Conservation (phyloP, 768 basidiomycete genomes). For the Termitomyces heimii region DNA sequence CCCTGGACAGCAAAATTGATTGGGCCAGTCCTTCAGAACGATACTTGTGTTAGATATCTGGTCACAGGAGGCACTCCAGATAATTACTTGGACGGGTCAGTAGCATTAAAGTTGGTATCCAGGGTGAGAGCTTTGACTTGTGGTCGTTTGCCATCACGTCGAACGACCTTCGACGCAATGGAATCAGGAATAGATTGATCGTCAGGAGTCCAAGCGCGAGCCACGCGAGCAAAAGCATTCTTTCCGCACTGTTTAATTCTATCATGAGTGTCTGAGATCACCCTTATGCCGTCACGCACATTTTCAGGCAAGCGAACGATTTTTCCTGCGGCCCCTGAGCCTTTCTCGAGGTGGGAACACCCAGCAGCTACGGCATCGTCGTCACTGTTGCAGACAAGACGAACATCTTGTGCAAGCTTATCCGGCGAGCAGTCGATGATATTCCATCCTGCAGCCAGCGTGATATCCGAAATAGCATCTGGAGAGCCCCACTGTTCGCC, state of each 20-base stretch:
- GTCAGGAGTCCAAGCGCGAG: constrained; percentile 31
- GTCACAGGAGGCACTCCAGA: not conserved
- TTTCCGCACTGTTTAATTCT: constrained; percentile 28
- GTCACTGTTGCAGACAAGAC: constrained; percentile 36
- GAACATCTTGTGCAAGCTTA: constrained; percentile 36
- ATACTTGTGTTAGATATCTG: not conserved
- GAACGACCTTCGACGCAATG: constrained; percentile 21
- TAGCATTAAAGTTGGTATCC: constrained; percentile 30
- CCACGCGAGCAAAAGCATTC: constrained; percentile 36
- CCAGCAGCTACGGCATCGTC: constrained; percentile 20
- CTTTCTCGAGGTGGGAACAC: constrained; percentile 34
- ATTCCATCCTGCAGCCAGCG: constrained; percentile 46
- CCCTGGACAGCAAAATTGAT: constrained; percentile 28
- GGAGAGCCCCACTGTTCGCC: constrained; percentile 28
- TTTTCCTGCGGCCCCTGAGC: constrained; percentile 37
- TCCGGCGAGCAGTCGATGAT: constrained; percentile 41
- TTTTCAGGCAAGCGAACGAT: constrained; percentile 47
- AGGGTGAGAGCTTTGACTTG: constrained; percentile 34
- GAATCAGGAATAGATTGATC: constrained; percentile 36
- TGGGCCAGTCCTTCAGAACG: constrained; percentile 15
- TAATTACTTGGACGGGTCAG: constrained; percentile 21
- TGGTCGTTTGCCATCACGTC: constrained; percentile 26
- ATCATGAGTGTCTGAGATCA: not conserved
- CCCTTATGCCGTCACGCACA: constrained; percentile 11
- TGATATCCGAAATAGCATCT: constrained; percentile 35